Evolutionary conservation across 495 filamentous ascomycete genomes (phyloP).

Genomic region (Xylaria nigripes): DNA sequence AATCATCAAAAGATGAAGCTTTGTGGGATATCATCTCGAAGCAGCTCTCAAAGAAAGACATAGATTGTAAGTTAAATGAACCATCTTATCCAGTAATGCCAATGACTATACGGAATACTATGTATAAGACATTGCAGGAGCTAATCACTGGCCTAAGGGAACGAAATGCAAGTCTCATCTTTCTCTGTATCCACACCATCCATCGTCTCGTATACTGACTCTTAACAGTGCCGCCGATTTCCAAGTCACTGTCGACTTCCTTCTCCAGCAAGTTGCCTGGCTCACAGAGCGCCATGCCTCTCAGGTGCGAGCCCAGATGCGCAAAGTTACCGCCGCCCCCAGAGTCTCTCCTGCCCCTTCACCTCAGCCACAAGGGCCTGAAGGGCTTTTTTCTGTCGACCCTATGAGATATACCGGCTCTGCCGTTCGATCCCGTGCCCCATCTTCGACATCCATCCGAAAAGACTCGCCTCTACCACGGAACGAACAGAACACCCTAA

Average conservation of each 20-base stretch:
- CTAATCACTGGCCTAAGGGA: conserved; percentile 50
- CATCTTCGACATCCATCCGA: conserved; percentile 56
- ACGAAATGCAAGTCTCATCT: conserved; percentile 51
- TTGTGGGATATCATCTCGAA: conserved; percentile 87
- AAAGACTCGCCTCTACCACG: conserved; percentile 51
- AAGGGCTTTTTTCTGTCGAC: conserved; percentile 38
- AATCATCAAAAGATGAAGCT: conserved; percentile 71
- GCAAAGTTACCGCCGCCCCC: conserved; percentile 48
- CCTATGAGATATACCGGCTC: conserved; percentile 52
- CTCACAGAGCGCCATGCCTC: conserved; percentile 85
- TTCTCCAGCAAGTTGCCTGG: conserved; percentile 91
- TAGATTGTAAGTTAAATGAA: conserved; percentile 62
- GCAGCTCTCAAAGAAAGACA: conserved; percentile 61
- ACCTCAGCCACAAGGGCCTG: conserved; percentile 44
- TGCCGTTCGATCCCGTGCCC: conserved; percentile 44
- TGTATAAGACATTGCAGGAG: not conserved
- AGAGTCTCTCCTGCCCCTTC: conserved; percentile 44
- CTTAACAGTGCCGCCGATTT: conserved; percentile 36
- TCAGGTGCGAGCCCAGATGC: conserved; percentile 84
- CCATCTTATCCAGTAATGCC: not conserved
- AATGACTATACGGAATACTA: not conserved
- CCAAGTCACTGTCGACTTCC: conserved; percentile 71
- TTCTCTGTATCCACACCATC: not conserved
- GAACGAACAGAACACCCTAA: conserved; percentile 35
- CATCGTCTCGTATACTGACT: conserved; percentile 21